phyloP scores from a whole-genome alignment of 108 stramenopile genomes.

The Pseudonitzschia delicatissima region DNA sequence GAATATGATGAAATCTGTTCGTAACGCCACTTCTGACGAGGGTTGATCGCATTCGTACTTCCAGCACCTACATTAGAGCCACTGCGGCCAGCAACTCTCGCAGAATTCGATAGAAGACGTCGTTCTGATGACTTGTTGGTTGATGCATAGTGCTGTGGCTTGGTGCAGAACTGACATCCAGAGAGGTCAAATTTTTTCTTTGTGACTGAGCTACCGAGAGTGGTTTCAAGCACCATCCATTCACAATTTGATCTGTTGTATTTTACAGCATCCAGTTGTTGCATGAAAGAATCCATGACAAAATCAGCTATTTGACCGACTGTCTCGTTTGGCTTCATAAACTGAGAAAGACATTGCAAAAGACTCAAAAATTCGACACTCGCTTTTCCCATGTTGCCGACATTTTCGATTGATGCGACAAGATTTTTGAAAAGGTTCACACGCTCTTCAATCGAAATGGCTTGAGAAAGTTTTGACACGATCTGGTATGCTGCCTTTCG shows the following conservation, averaged over 20 bases:
- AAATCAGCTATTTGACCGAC: constrained; percentile 16
- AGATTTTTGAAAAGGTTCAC: constrained; percentile 37
- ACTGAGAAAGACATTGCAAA: constrained; percentile 28
- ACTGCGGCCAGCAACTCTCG: background rate
- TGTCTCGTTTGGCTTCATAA: constrained; percentile 24
- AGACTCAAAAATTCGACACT: constrained; percentile 31
- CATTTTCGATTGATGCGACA: constrained; percentile 32
- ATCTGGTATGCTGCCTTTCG: constrained; percentile 39
- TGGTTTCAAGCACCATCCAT: constrained; percentile 26
- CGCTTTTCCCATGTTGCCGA: constrained; percentile 41
- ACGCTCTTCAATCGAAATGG: constrained; percentile 23
- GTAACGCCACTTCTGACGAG: constrained; percentile 28
- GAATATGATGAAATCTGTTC: constrained; percentile 62
- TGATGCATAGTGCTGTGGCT: constrained; percentile 6
- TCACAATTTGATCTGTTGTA: constrained; percentile 31
- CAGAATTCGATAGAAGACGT: background rate
- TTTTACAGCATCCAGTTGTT: constrained; percentile 28
- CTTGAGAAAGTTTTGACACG: constrained; percentile 27
- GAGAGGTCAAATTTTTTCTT: constrained; percentile 51
- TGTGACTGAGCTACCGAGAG: background rate
- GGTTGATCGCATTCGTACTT: background rate
- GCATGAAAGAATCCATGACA: constrained; percentile 23
- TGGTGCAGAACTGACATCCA: constrained; percentile 53
- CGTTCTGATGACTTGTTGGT: constrained; percentile 3
- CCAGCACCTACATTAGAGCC: background rate